Conservation (phyloP, 75 land plant species). For the Selaginella moellendorffii region DNA sequence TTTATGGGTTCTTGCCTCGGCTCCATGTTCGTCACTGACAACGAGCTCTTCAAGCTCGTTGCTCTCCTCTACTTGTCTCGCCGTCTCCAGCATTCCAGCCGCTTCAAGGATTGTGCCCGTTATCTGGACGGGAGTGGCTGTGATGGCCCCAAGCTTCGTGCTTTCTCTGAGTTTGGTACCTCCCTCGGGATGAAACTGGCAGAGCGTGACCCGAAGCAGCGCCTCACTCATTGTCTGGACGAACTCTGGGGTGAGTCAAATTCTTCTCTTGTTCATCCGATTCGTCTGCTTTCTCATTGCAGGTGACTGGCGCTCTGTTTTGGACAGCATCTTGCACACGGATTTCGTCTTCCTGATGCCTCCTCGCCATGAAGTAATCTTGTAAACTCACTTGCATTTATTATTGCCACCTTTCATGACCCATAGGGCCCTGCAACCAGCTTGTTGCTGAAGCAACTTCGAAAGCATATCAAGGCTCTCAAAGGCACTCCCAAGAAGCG, state of each 20-base stretch:
- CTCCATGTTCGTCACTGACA: neutral
- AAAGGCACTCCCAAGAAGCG: neutral
- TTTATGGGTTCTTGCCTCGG: neutral
- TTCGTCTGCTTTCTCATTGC: neutral
- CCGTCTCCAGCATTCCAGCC: neutral
- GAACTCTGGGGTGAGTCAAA: neutral
- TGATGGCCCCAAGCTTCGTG: too few relatives aligned
- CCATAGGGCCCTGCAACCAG: conserved; percentile 2
- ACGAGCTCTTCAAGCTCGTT: neutral
- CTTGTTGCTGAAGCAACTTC: neutral
- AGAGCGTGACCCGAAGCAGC: neutral
- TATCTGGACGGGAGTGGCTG: neutral
- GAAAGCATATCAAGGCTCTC: neutral
- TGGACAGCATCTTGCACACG: neutral
- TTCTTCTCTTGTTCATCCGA: neutral
- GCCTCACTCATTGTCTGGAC: neutral
- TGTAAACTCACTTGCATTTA: neutral
- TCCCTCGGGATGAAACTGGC: neutral
- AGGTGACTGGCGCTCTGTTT: conserved; percentile 1
- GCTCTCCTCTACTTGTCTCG: neutral
- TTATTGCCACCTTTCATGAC: neutral
- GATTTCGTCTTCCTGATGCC: neutral
- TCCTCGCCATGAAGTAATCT: neutral
- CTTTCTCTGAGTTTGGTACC: neutral
- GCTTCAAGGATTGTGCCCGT: conserved; percentile 1